A percentile compares a stretch with the other conserved stretches of the same genome.
phyloP scores from a whole-genome alignment of 108 stramenopile genomes.

The Mediolabrus comicus region DNA sequence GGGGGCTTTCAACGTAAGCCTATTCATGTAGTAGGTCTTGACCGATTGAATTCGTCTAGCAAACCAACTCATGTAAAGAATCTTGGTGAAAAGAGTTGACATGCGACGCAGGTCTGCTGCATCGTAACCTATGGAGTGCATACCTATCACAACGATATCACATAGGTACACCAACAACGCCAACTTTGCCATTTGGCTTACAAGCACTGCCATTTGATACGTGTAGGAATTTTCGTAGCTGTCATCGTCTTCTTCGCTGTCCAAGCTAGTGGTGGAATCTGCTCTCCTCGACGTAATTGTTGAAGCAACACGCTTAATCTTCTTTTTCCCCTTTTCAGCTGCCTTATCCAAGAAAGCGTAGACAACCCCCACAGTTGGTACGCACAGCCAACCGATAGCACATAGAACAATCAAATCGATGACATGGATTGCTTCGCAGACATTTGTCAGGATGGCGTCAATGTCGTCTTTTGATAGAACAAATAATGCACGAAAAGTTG shows the following conservation, averaged over 20 bases:
- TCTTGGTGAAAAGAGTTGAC: constrained; percentile 21
- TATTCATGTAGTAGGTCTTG: constrained; percentile 7
- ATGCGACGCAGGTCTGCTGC: background rate
- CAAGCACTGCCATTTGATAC: constrained; percentile 1
- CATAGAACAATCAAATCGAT: constrained; percentile 9
- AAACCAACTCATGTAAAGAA: constrained; percentile 20
- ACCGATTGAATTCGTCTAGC: constrained; percentile 5
- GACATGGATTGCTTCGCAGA: background rate
- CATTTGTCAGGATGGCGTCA: background rate
- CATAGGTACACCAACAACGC: constrained; percentile 16
- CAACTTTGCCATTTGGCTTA: constrained; percentile 8
- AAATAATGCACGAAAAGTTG: background rate
- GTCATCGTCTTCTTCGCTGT: background rate
- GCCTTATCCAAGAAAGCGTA: background rate
- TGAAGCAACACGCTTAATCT: background rate
- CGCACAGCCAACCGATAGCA: constrained; percentile 14
- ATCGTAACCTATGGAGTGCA: constrained; percentile 5
- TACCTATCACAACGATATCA: constrained; percentile 15
- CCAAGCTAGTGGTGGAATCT: background rate
- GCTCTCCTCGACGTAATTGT: background rate
- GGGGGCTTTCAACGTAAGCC: background rate
- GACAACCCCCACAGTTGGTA: constrained; percentile 9
- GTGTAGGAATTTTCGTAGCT: constrained; percentile 8
- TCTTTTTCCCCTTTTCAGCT: background rate
- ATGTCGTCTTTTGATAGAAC: constrained; percentile 15